Evolutionary conservation across 768 basidiomycete genomes (phyloP), one percentile per base, ranked within the genome.

Genomic region (Rhodotorula kratochvilovae): DNA sequence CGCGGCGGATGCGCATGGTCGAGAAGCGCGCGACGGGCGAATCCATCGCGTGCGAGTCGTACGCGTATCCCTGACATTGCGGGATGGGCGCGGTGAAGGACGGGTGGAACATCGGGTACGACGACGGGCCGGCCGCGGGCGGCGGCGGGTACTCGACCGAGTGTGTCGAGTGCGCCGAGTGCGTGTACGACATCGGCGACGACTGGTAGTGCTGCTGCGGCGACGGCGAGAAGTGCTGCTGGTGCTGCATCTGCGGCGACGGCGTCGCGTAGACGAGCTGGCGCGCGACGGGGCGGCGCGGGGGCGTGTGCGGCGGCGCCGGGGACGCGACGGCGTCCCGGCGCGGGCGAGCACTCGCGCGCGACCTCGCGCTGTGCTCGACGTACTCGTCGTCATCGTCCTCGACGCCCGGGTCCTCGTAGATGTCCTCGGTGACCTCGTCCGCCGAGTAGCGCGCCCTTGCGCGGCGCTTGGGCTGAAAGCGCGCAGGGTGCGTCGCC

Each of bases 11-110:
- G 10, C 58, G 42, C 39, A 45, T 6, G 35, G 11, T 42, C n/a
- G 58, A 39, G 25, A 31, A 54, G 23, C 48, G 48, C 48, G 48
- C 11, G 11, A 56, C 56, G 3, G 61, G 60, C 13, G 61, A 60
- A 59, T 10, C 29, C 29, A 12, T 19, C 25, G 61, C 25, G 27
- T 48, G 31, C 35, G 64, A 23, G 21, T 51, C 60, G 50, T 63
- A 71, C 25, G 42, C 36, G 65, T 66, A 71, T 10, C 19, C 15
- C 55, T 19, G 56, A 17, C 2, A 31, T n/a, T 61, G 63, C 31
- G 70, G 70, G 2, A 71, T 51, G 19, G 70, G 70, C 29, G 70
- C 70, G 29, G 70, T 62, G 55, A 62, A 57, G 15, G 58, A 61
- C 23, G 43, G 42, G 13, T 43, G 36, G 35, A 7, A 5, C 70